Evolutionary conservation across 331 rosid genomes (phyloP).

Genomic region (Quercus tomentella): DNA sequence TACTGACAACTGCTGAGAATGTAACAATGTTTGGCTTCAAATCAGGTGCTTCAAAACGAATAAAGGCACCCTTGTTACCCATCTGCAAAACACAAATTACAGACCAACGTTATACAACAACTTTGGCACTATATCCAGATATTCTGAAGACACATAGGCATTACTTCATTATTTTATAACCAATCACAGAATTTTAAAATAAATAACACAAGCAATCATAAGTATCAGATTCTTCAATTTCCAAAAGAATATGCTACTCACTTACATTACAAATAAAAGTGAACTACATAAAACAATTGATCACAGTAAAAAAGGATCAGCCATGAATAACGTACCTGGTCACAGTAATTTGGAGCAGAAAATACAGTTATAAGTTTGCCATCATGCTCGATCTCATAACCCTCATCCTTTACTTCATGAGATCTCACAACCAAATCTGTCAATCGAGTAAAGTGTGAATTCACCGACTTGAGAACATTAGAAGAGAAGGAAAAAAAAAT

Average conservation of each 20-base stretch:
- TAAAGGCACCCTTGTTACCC: conserved; percentile 99
- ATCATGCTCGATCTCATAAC: conserved; percentile 94
- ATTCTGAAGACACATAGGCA: not conserved
- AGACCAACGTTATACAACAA: not conserved
- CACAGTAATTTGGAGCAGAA: conserved; percentile 99
- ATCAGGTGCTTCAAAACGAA: conserved; percentile 88
- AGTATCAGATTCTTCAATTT: not conserved
- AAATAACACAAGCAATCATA: not conserved
- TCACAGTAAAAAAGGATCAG: not conserved
- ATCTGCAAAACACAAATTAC: conserved; percentile 56
- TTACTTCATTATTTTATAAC: no score
- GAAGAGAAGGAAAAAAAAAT: not conserved
- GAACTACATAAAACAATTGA: not conserved
- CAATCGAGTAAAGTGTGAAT: conserved; percentile 18
- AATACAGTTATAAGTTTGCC: conserved; percentile 97
- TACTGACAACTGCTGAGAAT: conserved; percentile 90
- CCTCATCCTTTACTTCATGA: conserved; percentile 99
- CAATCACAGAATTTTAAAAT: no score
- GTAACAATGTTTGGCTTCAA: conserved; percentile 84
- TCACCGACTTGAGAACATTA: conserved; percentile 3
- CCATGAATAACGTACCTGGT: conserved; percentile 62
- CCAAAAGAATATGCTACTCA: not conserved
- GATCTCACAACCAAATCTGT: conserved; percentile 96
- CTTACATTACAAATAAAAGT: not conserved
- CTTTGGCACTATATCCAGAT: not conserved